Percentiles rank a stretch among this genome's conserved stretches.
These are phyloP conservation scores for Magnolia officinalis DNA, from an alignment of 164 flowering plant genomes.

Conservation along the genomic window DNA sequence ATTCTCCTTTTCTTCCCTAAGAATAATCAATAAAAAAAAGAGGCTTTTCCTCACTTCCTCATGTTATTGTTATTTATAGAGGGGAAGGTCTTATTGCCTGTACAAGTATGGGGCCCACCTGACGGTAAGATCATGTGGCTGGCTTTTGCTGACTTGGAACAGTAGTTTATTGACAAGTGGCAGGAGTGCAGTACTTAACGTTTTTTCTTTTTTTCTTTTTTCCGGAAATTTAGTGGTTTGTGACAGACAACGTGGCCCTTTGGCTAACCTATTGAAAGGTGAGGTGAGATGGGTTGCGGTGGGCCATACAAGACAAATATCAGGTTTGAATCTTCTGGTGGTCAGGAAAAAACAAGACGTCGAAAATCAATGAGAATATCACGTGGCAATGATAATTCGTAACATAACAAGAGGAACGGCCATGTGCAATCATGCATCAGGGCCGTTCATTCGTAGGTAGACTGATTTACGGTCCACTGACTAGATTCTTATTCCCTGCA, in stretches of 20 bases:
- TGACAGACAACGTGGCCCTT: constrained; percentile 37
- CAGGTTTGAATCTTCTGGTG: neutral
- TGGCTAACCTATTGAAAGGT: constrained; percentile 10
- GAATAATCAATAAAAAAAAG: too few relatives aligned
- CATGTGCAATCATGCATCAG: too few relatives aligned
- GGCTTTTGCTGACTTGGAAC: constrained; percentile 12
- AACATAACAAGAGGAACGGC: too few relatives aligned
- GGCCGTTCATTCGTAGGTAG: too few relatives aligned
- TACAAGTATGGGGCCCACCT: neutral
- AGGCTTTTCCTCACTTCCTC: neutral
- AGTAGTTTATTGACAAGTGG: constrained; percentile 5
- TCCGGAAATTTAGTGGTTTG: constrained; percentile 19
- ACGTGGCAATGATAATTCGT: too few relatives aligned
- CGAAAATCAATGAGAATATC: too few relatives aligned
- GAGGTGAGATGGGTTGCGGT: neutral
- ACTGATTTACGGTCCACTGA: too few relatives aligned
- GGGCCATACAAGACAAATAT: neutral
- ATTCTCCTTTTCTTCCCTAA: too few relatives aligned
- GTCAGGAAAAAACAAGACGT: neutral
- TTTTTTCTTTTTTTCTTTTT: too few relatives aligned
- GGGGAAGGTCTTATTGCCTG: neutral
- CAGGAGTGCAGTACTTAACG: neutral
- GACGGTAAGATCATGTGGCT: neutral
- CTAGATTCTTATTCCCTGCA: too few relatives aligned
- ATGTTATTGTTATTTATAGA: neutral